Evolutionary conservation across 495 filamentous ascomycete species (phyloP).

Genomic region (Penicillium riverlandense): DNA sequence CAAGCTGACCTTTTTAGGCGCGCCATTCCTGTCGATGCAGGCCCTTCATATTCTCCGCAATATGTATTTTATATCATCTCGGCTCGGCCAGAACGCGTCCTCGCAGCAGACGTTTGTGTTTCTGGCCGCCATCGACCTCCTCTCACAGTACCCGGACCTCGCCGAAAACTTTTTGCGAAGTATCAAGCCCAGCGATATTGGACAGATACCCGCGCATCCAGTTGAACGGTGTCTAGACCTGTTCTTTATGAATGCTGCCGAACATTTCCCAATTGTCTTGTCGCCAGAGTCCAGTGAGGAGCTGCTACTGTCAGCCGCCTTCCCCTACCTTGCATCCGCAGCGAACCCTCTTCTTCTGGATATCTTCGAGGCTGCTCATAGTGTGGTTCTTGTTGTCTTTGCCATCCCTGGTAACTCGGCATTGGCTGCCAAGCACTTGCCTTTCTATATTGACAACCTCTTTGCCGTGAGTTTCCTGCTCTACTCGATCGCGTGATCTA

Average conservation of each 20-base stretch:
- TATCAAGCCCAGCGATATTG: slow-evolving; percentile 50
- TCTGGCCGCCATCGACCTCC: slow-evolving; percentile 81
- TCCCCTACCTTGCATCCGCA: slow-evolving; percentile 66
- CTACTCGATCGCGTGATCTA: neutral
- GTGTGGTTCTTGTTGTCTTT: slow-evolving; percentile 73
- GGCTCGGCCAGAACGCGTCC: slow-evolving; percentile 64
- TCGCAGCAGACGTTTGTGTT: slow-evolving; percentile 80
- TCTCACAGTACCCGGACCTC: slow-evolving; percentile 64
- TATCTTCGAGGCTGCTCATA: slow-evolving; percentile 91
- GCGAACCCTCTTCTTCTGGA: slow-evolving; percentile 57
- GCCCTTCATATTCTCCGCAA: slow-evolving; percentile 73
- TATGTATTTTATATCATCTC: slow-evolving; percentile 80
- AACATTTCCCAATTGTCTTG: slow-evolving; percentile 74
- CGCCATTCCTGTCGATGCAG: slow-evolving; percentile 67
- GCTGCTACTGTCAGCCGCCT: slow-evolving; percentile 65
- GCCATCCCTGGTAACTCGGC: slow-evolving; percentile 69
- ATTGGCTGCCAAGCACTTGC: slow-evolving; percentile 65
- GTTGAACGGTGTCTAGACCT: slow-evolving; percentile 75
- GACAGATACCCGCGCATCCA: slow-evolving; percentile 64
- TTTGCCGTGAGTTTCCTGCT: slow-evolving; percentile 49
- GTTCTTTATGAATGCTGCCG: slow-evolving; percentile 85
- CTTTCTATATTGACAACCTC: slow-evolving; percentile 79
- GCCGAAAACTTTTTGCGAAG: slow-evolving; percentile 63
- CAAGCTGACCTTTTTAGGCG: slow-evolving; percentile 27
- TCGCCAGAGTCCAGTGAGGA: slow-evolving; percentile 59